Evolutionary conservation across 1,284 basidiomycete species (phyloP).

Genomic region (Heliocybe sulcata): DNA sequence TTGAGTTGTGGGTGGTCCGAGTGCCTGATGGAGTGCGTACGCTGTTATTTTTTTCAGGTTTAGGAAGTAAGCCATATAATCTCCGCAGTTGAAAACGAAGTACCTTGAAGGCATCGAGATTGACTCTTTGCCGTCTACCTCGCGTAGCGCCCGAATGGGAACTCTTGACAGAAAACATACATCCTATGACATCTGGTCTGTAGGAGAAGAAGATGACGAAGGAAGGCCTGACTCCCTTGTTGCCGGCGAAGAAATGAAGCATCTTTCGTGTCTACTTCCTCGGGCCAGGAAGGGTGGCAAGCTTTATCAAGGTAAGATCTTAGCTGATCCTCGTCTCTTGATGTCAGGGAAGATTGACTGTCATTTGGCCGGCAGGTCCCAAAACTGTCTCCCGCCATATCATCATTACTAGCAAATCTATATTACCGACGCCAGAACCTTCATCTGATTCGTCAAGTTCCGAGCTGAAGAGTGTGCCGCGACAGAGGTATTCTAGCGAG

Average conservation of each 20-base stretch:
- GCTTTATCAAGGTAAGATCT: slow-evolving; percentile 45
- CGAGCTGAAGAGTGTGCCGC: slow-evolving; percentile 40
- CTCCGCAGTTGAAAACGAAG: slow-evolving; percentile 53
- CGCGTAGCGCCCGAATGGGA: slow-evolving; percentile 32
- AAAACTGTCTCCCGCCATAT: slow-evolving; percentile 50
- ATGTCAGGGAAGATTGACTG: neutral
- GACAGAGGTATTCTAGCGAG: slow-evolving; percentile 50
- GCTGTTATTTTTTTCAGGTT: neutral
- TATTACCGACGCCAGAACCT: slow-evolving; percentile 26
- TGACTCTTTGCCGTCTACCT: slow-evolving; percentile 30
- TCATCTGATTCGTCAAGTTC: slow-evolving; percentile 15
- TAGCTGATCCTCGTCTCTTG: neutral
- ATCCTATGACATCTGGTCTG: slow-evolving; percentile 57
- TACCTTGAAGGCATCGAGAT: slow-evolving; percentile 46
- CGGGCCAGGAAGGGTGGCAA: slow-evolving; percentile 50
- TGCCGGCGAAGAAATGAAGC: slow-evolving; percentile 57
- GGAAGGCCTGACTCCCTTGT: slow-evolving; percentile 26
- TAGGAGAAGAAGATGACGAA: slow-evolving; percentile 29
- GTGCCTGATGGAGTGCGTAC: slow-evolving; percentile 55
- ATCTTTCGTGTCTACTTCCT: slow-evolving; percentile 56
- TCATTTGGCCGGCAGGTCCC: slow-evolving; percentile 33
- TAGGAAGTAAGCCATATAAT: neutral
- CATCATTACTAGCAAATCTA: slow-evolving; percentile 44
- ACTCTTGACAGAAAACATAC: slow-evolving; percentile 41
- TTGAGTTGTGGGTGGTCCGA: slow-evolving; percentile 66